Percentiles rank a stretch among this genome's conserved stretches.
phyloP scores from a whole-genome alignment of 192 early-diverging fungal genomes.

The Funneliformis geosporum region DNA sequence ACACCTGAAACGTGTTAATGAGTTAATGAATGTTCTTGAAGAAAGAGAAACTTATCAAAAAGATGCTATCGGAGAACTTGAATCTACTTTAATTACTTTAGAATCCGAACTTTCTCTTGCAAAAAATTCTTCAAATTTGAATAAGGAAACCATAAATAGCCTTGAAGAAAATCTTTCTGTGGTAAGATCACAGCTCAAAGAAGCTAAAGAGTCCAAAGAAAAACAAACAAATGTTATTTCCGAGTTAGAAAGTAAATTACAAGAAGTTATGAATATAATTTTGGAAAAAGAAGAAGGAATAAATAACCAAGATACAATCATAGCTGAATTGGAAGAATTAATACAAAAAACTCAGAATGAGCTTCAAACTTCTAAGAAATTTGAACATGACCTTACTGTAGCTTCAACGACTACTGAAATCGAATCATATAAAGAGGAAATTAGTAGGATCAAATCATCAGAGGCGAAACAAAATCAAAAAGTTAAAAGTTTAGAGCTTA shows the following conservation, averaged over 20 bases:
- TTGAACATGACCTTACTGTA: not conserved
- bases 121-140: slow-evolving; percentile 7
- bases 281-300: slow-evolving; percentile 17
- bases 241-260: slow-evolving; percentile 22
- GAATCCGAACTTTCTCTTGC: slow-evolving; percentile 2
- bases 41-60: slow-evolving; percentile 21
- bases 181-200: not conserved
- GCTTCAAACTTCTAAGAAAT: not conserved
- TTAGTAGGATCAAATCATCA: slow-evolving; percentile 5
- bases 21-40: slow-evolving; percentile 16
- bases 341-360: slow-evolving; percentile 16
- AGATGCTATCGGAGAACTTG: slow-evolving; percentile 15
- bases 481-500: slow-evolving; percentile 17
- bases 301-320: not conserved
- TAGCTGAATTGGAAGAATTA: slow-evolving; percentile 14
- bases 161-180: slow-evolving; percentile 19
- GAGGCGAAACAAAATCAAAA: not conserved
- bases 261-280: not conserved
- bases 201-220: slow-evolving; percentile 15
- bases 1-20: not conserved
- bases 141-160: slow-evolving; percentile 5
- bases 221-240: not conserved
- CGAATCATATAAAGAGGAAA: slow-evolving; percentile 6
- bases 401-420: not conserved
- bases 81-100: slow-evolving; percentile 17